Conservation (phyloP, 441 rosid genomes). For the Corymbia citriodora region DNA sequence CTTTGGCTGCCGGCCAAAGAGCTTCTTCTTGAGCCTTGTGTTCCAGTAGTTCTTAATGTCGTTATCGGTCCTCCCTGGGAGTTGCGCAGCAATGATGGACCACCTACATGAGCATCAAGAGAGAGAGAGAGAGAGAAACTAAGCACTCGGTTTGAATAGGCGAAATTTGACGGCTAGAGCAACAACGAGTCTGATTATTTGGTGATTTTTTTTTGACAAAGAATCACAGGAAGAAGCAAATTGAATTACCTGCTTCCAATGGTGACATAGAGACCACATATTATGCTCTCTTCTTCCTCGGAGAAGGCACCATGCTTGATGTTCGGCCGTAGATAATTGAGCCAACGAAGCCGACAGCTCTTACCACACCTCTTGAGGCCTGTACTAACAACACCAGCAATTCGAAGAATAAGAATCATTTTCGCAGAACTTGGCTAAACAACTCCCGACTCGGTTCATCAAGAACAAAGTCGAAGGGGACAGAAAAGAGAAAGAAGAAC, state of each 20-base stretch:
- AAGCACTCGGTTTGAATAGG: neutral
- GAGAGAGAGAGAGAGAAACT: neutral
- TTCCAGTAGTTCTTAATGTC: slow-evolving; percentile 78
- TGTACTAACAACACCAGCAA: neutral
- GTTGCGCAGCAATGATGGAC: slow-evolving; percentile 67
- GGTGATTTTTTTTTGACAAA: neutral
- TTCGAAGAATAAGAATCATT: neutral
- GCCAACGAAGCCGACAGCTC: slow-evolving; percentile 20
- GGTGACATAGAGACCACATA: slow-evolving; percentile 14
- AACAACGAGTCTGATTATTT: neutral
- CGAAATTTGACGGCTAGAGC: neutral
- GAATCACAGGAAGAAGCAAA: neutral
- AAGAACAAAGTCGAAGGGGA: neutral
- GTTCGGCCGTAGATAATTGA: slow-evolving; percentile 20
- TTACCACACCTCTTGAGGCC: slow-evolving; percentile 22
- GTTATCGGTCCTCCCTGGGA: slow-evolving; percentile 70
- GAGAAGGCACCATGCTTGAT: slow-evolving; percentile 18
- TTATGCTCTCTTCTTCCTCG: slow-evolving; percentile 15
- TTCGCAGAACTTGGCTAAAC: neutral
- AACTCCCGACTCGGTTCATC: neutral
- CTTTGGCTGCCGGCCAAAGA: slow-evolving; percentile 66
- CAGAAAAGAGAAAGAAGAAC: neutral
- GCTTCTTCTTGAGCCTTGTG: slow-evolving; percentile 58
- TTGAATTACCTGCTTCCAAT: slow-evolving; percentile 18
- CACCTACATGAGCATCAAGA: slow-evolving; percentile 25